These are phyloP conservation scores for Myriangium duriaei DNA, from an alignment of 2,329 filamentous ascomycete genomes.

Conservation along the genomic window DNA sequence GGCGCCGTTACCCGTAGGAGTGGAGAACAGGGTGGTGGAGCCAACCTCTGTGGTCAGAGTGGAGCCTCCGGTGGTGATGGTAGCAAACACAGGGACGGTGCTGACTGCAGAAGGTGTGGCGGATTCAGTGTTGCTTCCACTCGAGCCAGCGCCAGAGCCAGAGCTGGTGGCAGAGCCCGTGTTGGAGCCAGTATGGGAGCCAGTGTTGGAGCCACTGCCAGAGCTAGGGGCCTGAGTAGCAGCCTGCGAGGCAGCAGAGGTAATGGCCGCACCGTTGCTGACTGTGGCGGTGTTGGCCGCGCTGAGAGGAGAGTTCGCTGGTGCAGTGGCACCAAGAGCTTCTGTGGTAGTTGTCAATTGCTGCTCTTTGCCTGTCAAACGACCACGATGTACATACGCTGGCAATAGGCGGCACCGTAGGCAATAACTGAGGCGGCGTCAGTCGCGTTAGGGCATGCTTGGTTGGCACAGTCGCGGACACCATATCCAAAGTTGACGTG, in stretches of 20 bases:
- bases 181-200: conserved; percentile 11
- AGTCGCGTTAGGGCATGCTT: conserved; percentile 19
- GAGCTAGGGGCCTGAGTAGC: conserved; percentile 8
- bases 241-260: conserved; percentile 11
- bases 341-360: conserved; percentile 7
- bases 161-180: conserved; percentile 13
- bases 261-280: conserved; percentile 9
- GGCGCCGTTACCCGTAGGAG: conserved; percentile 9
- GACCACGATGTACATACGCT: conserved; percentile 5
- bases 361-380: conserved; percentile 1
- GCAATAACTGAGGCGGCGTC: conserved; percentile 21
- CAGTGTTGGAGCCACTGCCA: conserved; percentile 8
- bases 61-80: conserved; percentile 20
- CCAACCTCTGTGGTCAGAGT: conserved; percentile 22
- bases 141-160: conserved; percentile 9
- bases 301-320: conserved; percentile 5
- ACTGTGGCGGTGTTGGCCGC: conserved; percentile 10
- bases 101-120: conserved; percentile 14
- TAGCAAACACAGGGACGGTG: conserved; percentile 20
- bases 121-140: conserved; percentile 1
- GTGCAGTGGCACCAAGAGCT: conserved; percentile 8
- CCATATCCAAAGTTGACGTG: conserved; percentile 26
- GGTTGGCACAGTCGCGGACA: conserved; percentile 26
- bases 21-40: conserved; percentile 22
- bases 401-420: conserved; percentile 24